Conservation (phyloP, 495 filamentous ascomycete species). For the Sphaerosporella brunnea region DNA sequence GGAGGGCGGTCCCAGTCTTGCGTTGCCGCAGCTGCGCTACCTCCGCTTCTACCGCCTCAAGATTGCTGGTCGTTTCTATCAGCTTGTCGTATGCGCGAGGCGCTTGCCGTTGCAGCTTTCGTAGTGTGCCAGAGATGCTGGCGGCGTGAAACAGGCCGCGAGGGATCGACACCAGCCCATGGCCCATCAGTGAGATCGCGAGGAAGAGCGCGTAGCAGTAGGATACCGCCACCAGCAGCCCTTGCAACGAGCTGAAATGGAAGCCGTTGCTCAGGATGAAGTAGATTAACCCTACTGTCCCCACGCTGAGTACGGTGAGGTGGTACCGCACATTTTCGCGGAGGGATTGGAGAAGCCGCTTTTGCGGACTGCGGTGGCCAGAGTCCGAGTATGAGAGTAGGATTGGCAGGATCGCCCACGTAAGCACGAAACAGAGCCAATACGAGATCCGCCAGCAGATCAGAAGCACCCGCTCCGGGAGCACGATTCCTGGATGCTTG, state of each 20-base stretch:
- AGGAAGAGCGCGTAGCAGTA: slow-evolving; percentile 84
- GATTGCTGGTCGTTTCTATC: slow-evolving; percentile 61
- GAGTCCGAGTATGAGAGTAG: slow-evolving; percentile 87
- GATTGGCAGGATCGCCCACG: slow-evolving; percentile 87
- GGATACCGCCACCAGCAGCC: slow-evolving; percentile 74
- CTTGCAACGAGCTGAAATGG: slow-evolving; percentile 45
- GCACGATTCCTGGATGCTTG: slow-evolving; percentile 34
- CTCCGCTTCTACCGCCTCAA: slow-evolving; percentile 67
- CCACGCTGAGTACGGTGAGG: slow-evolving; percentile 53
- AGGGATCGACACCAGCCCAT: slow-evolving; percentile 83
- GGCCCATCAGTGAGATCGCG: slow-evolving; percentile 93
- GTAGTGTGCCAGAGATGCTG: slow-evolving; percentile 50
- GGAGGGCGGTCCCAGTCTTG: slow-evolving; percentile 63
- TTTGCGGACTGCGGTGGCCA: slow-evolving; percentile 71
- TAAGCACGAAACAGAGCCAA: slow-evolving; percentile 89
- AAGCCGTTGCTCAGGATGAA: slow-evolving; percentile 66
- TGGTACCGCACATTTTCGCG: slow-evolving; percentile 78
- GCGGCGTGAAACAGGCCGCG: slow-evolving; percentile 60
- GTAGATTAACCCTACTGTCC: slow-evolving; percentile 58
- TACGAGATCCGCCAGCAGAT: slow-evolving; percentile 87
- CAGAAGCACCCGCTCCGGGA: slow-evolving; percentile 49
- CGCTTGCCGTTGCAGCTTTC: slow-evolving; percentile 57
- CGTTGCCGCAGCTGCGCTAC: slow-evolving; percentile 58
- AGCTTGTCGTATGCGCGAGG: slow-evolving; percentile 71
- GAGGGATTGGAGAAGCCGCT: slow-evolving; percentile 63